A percentile compares a stretch with the other conserved stretches of the same genome.
phyloP scores from a whole-genome alignment of 2,329 filamentous ascomycete species.

The Alternaria incomplexa region DNA sequence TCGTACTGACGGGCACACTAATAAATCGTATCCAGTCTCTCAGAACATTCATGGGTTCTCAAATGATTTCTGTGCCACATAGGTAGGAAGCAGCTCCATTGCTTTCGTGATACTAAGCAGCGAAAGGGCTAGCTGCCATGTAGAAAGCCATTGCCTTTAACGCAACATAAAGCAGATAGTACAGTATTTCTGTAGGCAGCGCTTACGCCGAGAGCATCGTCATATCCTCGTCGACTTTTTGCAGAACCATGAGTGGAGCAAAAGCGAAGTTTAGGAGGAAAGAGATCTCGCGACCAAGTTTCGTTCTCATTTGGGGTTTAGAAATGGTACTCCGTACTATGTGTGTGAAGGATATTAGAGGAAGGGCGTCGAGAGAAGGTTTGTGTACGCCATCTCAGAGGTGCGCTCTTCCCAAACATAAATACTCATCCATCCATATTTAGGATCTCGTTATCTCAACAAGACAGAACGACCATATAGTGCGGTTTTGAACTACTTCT shows the following conservation, averaged over 20 bases:
- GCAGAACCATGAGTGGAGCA: no score
- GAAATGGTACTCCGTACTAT: no score
- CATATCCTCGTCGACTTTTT: background rate
- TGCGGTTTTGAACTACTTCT: background rate
- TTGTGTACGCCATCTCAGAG: background rate
- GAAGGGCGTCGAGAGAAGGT: no score
- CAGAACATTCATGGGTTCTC: no score
- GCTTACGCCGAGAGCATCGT: background rate
- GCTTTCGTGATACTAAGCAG: fast-evolving
- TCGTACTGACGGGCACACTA: fast-evolving
- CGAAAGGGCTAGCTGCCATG: background rate
- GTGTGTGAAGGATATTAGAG: no score
- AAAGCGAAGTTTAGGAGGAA: no score
- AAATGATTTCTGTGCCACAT: no score
- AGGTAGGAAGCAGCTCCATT: background rate
- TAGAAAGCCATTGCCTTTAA: background rate
- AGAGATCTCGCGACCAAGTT: no score
- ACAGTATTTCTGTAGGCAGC: background rate
- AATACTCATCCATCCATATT: no score
- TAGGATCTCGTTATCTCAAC: fast-evolving
- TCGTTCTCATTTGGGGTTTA: no score
- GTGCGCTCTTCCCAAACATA: no score
- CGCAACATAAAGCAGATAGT: fast-evolving
- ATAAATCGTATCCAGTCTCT: no score
- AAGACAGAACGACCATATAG: background rate